Evolutionary conservation across 148 eudicot genomes (phyloP).

Genomic region (Oxyria digyna): DNA sequence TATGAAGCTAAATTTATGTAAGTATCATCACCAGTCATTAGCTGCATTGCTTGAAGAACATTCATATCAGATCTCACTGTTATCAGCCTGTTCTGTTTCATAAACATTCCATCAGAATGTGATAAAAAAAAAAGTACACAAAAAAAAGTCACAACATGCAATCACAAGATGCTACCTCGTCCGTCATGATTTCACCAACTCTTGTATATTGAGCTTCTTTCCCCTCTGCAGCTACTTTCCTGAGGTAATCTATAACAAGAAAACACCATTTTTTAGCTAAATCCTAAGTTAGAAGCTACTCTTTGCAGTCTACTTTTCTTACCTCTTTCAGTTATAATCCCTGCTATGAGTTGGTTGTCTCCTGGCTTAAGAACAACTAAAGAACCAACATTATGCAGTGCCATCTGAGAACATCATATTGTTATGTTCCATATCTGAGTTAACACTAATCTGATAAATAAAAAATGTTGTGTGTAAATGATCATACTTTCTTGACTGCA

Average conservation of each 20-base stretch:
- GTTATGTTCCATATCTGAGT: neutral
- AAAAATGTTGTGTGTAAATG: neutral
- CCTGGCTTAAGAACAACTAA: conserved; percentile 82
- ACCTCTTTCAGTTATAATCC: conserved; percentile 83
- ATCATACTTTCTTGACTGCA: conserved; percentile 61
- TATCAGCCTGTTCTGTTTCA: conserved; percentile 50
- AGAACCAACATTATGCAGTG: conserved; percentile 67
- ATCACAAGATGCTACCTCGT: conserved; percentile 30
- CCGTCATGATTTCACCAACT: conserved; percentile 83
- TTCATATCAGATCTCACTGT: conserved; percentile 78
- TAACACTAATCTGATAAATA: neutral
- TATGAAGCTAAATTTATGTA: neutral
- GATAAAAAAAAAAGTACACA: neutral
- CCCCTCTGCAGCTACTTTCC: conserved; percentile 53
- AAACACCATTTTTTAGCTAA: neutral
- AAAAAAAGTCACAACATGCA: neutral
- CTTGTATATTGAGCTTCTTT: conserved; percentile 48
- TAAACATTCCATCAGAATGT: neutral
- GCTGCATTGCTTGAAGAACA: conserved; percentile 76
- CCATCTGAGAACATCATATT: conserved; percentile 43
- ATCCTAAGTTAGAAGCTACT: neutral
- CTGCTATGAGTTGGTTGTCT: conserved; percentile 52
- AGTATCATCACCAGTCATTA: conserved; percentile 60
- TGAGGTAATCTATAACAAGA: conserved; percentile 64
- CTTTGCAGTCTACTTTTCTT: neutral